Evolutionary conservation across 1,139 yeast species (phyloP).

Genomic region (Saccharomycopsis hybrid): DNA sequence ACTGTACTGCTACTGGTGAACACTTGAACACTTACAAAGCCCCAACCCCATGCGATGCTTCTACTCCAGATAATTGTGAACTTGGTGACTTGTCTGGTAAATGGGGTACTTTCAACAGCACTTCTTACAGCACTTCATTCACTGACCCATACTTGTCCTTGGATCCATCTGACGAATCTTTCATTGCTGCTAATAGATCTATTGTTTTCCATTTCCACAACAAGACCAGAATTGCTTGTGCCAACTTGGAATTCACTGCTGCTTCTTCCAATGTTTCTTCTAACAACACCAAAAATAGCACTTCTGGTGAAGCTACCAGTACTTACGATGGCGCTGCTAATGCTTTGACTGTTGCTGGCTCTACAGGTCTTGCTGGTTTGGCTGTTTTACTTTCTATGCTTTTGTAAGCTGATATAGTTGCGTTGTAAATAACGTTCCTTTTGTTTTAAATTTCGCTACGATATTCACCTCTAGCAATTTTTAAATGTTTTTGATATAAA

Average conservation of each 20-base stretch:
- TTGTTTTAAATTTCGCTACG: too few species aligned
- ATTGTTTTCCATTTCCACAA: conserved; percentile 46
- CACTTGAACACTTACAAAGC: conserved; percentile 51
- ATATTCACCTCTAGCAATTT: too few species aligned
- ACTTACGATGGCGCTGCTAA: not conserved
- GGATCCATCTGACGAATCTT: conserved; percentile 41
- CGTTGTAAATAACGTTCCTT: too few species aligned
- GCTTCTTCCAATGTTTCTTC: not conserved
- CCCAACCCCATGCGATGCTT: conserved; percentile 34
- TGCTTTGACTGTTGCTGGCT: not conserved
- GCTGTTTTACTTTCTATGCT: not conserved
- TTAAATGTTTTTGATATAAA: too few species aligned
- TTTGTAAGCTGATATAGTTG: too few species aligned
- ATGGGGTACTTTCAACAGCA: conserved; percentile 51
- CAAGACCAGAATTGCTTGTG: conserved; percentile 50
- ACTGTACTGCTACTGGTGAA: conserved; percentile 44
- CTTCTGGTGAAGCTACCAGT: not conserved
- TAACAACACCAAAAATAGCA: not conserved
- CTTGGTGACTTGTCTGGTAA: conserved; percentile 60
- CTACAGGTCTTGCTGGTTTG: conserved; percentile 2
- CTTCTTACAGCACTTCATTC: conserved; percentile 49
- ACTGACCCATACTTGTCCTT: conserved; percentile 49
- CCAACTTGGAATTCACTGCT: conserved; percentile 7
- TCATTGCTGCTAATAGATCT: conserved; percentile 42
- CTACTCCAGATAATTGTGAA: conserved; percentile 41